Percentiles rank a stretch among this genome's conserved stretches.
phyloP scores from a whole-genome alignment of 768 basidiomycete species.

The Chalciporus pseudorubinellus region DNA sequence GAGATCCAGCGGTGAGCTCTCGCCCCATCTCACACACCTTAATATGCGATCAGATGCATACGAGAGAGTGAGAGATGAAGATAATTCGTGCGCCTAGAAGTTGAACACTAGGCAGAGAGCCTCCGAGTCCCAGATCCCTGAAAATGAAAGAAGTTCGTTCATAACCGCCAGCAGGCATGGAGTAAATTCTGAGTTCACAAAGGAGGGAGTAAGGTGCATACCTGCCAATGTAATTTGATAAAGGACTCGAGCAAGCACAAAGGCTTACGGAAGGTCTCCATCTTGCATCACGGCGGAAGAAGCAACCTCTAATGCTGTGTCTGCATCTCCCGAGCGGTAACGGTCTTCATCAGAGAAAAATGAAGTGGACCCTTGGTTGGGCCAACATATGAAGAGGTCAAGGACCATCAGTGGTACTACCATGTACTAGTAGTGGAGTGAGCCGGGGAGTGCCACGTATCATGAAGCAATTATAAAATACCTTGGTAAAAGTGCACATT shows the following conservation, averaged over 20 bases:
- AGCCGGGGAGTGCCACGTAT: too few species aligned
- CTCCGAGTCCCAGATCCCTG: too few species aligned
- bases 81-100: too few species aligned
- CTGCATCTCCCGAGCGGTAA: not conserved
- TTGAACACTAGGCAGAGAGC: too few species aligned
- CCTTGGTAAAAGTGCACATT: too few species aligned
- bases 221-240: slow-evolving; percentile 4
- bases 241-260: slow-evolving; percentile 3
- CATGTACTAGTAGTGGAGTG: not conserved
- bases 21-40: not conserved
- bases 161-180: too few species aligned
- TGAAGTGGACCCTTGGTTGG: slow-evolving; percentile 7
- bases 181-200: not conserved
- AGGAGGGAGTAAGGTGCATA: not conserved
- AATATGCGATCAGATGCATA: not conserved
- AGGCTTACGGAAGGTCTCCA: slow-evolving; percentile 16
- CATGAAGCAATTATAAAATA: too few species aligned
- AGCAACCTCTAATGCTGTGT: slow-evolving; percentile 27
- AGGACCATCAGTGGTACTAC: too few species aligned
- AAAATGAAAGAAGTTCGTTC: too few species aligned
- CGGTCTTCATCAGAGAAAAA: slow-evolving; percentile 8
- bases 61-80: not conserved
- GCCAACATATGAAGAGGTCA: not conserved
- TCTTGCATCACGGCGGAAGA: slow-evolving; percentile 12
- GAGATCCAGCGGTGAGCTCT: too few species aligned